Base-by-base conservation (phyloP, 768 basidiomycete species). In the Lanmaoa pseudosensibilis region DNA sequence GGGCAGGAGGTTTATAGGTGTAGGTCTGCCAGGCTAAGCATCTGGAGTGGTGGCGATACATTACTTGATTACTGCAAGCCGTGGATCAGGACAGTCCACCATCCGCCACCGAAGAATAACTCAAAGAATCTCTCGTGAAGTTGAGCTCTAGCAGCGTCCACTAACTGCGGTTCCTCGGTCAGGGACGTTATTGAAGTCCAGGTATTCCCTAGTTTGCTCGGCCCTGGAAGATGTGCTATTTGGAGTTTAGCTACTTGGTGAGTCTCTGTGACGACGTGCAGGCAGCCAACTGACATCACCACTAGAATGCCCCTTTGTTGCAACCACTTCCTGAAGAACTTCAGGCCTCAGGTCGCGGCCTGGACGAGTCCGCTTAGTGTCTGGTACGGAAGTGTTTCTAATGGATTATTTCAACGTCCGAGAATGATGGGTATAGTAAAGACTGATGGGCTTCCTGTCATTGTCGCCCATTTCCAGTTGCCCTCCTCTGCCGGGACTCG, bases 401-500 rank as follows among this genome's bases (percentile, higher is more conserved):
- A 36, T 9, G 30, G 1, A 21, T 39, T 36, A 55, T 9, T 27
- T 18, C 7, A 53, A 25, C 1, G 15, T 2, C 19, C 10, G 19
- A 11, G 5, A 19, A 33, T 30, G 27, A 19, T 33, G 47, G 46
- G 53, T 54, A 54, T 51, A 37, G 15, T 33, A 18, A 48, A 32
- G 11, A 39, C 10, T 15, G 36, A n/a, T 12, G 16, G 13, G 11
- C 19, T 32, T 19, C 3, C 4, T n/a, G 30, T 63, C n/a, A 59
- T 11, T 27, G 37, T 27, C 49, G 23, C 12, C 58, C 32, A 36
- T 27, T 45, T n/a, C 55, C 27, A 15, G 25, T 33, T 25, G 10
- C 36, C 38, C 52, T 39, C 41, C 55, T 57, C 30, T 54, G 56
- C 33, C 19, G 25, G n/a, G 52, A 51, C 27, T 56, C 34, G 50